Conservation (phyloP, 768 basidiomycete species). For the Tricholoma sp. region DNA sequence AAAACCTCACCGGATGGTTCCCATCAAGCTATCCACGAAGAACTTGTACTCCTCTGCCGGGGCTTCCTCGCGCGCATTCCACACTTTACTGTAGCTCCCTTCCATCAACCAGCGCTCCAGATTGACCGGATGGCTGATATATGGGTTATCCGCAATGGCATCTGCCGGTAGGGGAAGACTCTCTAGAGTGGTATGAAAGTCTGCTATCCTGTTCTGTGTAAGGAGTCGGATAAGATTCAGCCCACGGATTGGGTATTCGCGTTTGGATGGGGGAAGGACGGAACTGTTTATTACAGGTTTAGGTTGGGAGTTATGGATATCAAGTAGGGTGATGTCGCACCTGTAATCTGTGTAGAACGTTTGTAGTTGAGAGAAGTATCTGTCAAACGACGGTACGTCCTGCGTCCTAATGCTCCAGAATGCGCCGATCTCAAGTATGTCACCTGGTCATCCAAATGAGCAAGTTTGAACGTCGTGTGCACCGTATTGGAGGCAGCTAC, state of each 20-base stretch:
- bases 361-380: constrained; percentile 89
- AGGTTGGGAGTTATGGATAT: background rate
- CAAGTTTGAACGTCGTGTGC: background rate
- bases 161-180: constrained; percentile 73
- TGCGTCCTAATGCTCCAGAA: constrained; percentile 87
- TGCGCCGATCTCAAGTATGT: constrained; percentile 93
- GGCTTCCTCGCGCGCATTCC: constrained; percentile 89
- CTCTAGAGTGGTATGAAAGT: constrained; percentile 96
- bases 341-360: constrained; percentile 86
- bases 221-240: constrained; percentile 93
- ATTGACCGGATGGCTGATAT: constrained; percentile 81
- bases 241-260: constrained; percentile 85
- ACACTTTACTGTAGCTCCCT: constrained; percentile 96
- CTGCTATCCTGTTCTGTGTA: constrained; percentile 93
- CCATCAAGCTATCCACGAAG: constrained; percentile 91
- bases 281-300: constrained; percentile 41
- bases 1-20: constrained; percentile 74
- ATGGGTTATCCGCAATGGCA: constrained; percentile 62
- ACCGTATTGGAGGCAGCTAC: background rate
- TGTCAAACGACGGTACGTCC: constrained; percentile 90
- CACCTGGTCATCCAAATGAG: constrained; percentile 45
- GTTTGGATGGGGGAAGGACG: constrained; percentile 74
- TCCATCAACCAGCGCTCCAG: constrained; percentile 99
- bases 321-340: constrained; percentile 27
- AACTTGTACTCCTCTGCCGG: constrained; percentile 93